Evolutionary conservation across 371 early-diverging fungal genomes (phyloP), one percentile per base, ranked within the genome.

Genomic region (Syncephalastrum monosporum): DNA sequence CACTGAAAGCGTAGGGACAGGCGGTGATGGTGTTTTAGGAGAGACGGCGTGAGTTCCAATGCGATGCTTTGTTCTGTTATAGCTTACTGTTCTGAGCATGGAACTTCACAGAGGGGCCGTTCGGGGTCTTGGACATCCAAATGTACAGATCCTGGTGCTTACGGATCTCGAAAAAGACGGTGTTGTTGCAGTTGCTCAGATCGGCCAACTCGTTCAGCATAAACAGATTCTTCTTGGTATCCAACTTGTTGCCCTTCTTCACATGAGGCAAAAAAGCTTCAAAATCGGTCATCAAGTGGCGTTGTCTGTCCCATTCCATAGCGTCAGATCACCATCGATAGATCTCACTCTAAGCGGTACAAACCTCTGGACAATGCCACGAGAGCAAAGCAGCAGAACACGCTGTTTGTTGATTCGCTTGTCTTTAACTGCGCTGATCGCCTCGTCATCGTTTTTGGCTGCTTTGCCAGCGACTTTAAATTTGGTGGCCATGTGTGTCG

Each of bases 121-220:
- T 93, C 25, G 97, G 97, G 1, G 96, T 92, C 72, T 93, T 93
- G 42, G 92, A 79, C 63, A 95, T 82, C 99, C 97, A 97, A 85
- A 97, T 64, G 77, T 95, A 98, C 58, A 96, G 71, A 74, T 98
- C 97, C 63, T 87, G 84, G 67, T 92, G 86, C 71, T 93, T 94
- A 56, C 96, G 84, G 13, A 90, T 86, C 71, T 98, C 99, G 74
- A 98, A 95, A 73, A 90, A 98, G 45, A 98, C 73, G 63, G 89
- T 89, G 68, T 96, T 96, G 82, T 97, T 97, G 83, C 99, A 97
- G 80, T 94, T 94, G 82, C 92, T 92, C 51, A 97, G 84, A 59
- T 97, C 96, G 10, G 95, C 92, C 44, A 98, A 80, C 76, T 97
- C 99, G 69, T 97, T 97, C 50, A 98, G 72, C 38, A 92, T 67